Evolutionary conservation across 2,329 filamentous ascomycete genomes (phyloP), one percentile per base, ranked within the genome.

Genomic region (Alternaria brassicicola): DNA sequence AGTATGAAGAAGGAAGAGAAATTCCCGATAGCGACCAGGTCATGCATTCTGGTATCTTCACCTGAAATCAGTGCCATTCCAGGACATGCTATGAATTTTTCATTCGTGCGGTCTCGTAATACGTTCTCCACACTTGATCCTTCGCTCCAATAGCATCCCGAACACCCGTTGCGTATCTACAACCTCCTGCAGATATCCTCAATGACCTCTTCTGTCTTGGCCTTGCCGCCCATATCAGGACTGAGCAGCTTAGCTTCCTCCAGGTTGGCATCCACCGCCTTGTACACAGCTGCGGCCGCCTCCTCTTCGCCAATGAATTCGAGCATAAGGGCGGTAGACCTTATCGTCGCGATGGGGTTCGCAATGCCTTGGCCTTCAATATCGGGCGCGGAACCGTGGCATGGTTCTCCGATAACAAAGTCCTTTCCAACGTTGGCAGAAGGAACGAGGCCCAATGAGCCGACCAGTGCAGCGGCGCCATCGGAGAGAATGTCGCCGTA

Each of bases 401-500:
- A 98, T 52, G 95, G 95, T 86, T 99, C 95, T 65, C 95, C 95
- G 72, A 99, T 98, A 67, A 92, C 95, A 76, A 98, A 97, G 41
- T 86, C 86, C 78, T 96, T 91, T 65, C 95, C 93, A 10, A 99
- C 95, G 77, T 99, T 99, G 68, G 95, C 95, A 68, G 88, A 92
- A 43, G 95, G 95, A 1, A 99, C 95, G 36, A 99, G 88, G 66
- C 95, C 95, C 35, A 99, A 83, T 54, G 89, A 93, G 43, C 94
- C 95, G 26, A 98, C 94, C 28, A 98, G 88, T 2, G 95, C 95
- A 25, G 95, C 95, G 49, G 95, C 94, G 66, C 93, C 94, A 78
- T 99, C 95, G 2, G 93, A 97, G 36, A 99, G 85, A 68, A 99
- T 95, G 79, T 99, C 95, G 67, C 95, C 95, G 81, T 99, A 98